Evolutionary conservation across 768 basidiomycete species (phyloP), one percentile per base, ranked within the genome.

Genomic region (Kwoniella dejecticola): DNA sequence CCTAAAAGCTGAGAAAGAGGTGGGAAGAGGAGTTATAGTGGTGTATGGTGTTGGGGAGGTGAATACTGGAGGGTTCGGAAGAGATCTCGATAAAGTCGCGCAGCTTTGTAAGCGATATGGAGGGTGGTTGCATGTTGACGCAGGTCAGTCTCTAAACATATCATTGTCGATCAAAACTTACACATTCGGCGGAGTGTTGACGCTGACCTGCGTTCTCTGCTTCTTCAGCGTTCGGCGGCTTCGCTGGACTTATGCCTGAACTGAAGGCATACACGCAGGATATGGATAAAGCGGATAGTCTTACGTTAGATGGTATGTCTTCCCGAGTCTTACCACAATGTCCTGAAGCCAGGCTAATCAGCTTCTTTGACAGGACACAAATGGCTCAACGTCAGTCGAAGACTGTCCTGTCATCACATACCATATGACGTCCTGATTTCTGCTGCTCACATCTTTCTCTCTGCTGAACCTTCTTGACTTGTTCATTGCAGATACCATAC

Each of bases 41-140:
- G 74, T 62, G 6, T 72, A 76, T 19, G 74, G 75, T 1, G 72
- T 81, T 15, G 82, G 81, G 2, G 82, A 83, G 64, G 81, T 83
- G 38, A 83, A 82, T 63, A 82, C 82, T 69, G 78, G 81, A 12
- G 80, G 74, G 2, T 79, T 81, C 62, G 77, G 76, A 10, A 60
- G 66, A 4, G 68, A 77, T 19, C 64, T 81, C 26, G 69, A 57
- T 8, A 54, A 62, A 0, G 67, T 82, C 5, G 69, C 80, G 8
- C 55, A 48, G 13, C 67, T 83, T 15, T 81, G 80, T 52, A 78
- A 77, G 60, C 27, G 45, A 19, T 80, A 79, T 59, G 68, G 60
- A 12, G 80, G 79, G 0, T 82, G 82, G 81, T 62, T 83, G 2
- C 82, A 82, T 66, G 73, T 82, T 26, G 82, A 83, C 63, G 82